These are phyloP conservation scores for Buddleja alternifolia DNA, from an alignment of 257 asterid species.

Conservation along the genomic window DNA sequence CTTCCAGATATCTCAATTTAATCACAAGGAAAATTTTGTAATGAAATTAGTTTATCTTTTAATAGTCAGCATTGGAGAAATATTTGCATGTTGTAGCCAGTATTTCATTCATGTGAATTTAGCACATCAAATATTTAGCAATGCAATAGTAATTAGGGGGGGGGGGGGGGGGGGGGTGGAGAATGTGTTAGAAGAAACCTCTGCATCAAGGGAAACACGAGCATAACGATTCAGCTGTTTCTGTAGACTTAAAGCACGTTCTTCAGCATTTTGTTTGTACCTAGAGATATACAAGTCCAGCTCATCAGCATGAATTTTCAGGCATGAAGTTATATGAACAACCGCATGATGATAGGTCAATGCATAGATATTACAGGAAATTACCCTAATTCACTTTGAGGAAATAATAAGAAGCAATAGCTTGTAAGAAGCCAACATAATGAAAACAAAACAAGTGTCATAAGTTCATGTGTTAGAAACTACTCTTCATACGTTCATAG, in stretches of 20 bases:
- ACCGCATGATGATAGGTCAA: not conserved
- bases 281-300: conserved; percentile 42
- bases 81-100: not conserved
- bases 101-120: conserved; percentile 5
- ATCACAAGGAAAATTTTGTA: not conserved
- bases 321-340: conserved; percentile 19
- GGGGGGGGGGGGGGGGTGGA: not conserved
- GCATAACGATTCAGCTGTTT: conserved; percentile 89
- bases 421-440: conserved; percentile 11
- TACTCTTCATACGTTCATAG: not conserved
- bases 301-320: conserved; percentile 26
- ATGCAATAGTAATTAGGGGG: conserved; percentile 17
- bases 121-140: not conserved
- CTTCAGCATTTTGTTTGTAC: conserved; percentile 72
- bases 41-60: too few species aligned
- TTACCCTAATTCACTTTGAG: not conserved
- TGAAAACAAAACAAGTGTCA: not conserved
- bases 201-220: conserved; percentile 72
- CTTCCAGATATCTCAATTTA: not conserved
- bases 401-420: conserved; percentile 14
- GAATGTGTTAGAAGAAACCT: conserved; percentile 50
- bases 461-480: conserved; percentile 4
- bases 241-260: conserved; percentile 61
- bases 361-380: not conserved
- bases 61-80: too few species aligned